These are phyloP conservation scores for Bigelowiella natans DNA, from an alignment of 78 protist species.

Conservation along the genomic window DNA sequence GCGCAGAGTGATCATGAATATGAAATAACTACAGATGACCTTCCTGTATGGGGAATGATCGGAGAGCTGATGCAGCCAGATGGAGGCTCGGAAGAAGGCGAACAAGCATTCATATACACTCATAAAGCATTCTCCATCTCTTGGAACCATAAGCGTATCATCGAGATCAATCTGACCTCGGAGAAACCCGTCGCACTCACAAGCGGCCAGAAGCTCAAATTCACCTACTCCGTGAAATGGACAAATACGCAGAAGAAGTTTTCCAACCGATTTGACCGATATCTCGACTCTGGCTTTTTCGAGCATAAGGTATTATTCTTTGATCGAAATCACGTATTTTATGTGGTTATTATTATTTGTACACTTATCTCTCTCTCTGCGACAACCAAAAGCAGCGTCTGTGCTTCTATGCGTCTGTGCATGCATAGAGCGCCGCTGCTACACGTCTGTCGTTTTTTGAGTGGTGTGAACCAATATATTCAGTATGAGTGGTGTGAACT, in stretches of 20 bases:
- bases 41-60: slow-evolving; percentile 80
- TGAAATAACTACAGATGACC: slow-evolving; percentile 68
- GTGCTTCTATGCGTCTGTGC: no score
- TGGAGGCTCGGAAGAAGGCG: neutral
- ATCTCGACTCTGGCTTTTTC: slow-evolving; percentile 68
- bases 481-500: no score
- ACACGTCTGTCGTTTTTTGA: no score
- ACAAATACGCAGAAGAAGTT: neutral
- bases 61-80: slow-evolving; percentile 22
- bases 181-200: neutral
- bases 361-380: neutral
- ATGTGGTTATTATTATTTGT: neutral
- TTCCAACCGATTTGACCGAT: slow-evolving; percentile 53
- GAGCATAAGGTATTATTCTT: slow-evolving; percentile 58
- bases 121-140: slow-evolving; percentile 52
- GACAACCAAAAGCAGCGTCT: no score
- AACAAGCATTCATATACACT: slow-evolving; percentile 41
- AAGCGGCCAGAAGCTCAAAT: neutral
- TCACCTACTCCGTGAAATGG: neutral
- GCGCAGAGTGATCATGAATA: no score
- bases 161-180: neutral
- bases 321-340: neutral
- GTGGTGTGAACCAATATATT: no score
- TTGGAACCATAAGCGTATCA: slow-evolving; percentile 38
- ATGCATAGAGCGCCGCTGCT: no score